Base-by-base conservation (phyloP, 345 rosid genomes). In the Populus nigra region DNA sequence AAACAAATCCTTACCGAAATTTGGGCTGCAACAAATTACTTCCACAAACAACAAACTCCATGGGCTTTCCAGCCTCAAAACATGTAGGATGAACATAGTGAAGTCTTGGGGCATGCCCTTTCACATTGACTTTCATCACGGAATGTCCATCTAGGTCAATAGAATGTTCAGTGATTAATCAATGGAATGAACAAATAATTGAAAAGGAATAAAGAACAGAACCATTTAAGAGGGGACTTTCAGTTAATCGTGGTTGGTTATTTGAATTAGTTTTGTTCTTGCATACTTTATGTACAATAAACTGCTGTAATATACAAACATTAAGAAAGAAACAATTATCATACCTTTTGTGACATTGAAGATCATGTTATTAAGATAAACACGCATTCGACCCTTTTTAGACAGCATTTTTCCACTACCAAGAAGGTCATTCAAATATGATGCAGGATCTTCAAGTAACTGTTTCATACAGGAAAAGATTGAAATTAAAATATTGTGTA, bases 21-120 rank as follows among this genome's bases (percentile, higher is more conserved):
- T 91, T 90, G 73, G 92, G 82, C 73, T 90, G 97, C 83, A 83
- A 73, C 73, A 93, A 85, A 84, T 92, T 92, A 74, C 88, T 87
- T 79, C 99, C 99, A 76, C 98, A 93, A 75, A 88, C 93, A 86
- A 92, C 79, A 74, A 96, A 85, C 81, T 96, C 97, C 67, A 93
- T 84, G 59, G 98, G 96, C 80, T 87, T 90, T 79, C 98, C 98
- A 78, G 97, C 97, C 90, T 92, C 98, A 85, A 96, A 93, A 85
- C 88, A 92, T 75, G 83, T 80, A 67, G 99, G 98, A 83, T 91
- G 86, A 80, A 96, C 93, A 86, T 83, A 91, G 79, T 92, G 97
- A 85, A 93, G 97, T 82, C 84, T 88, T 3, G 98, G 98, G 29
- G 91, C 86, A 65, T 38, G 87, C 73, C 85, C 74, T 83, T 88